These are phyloP conservation scores for Lecanoromycetidae sp. DNA, from an alignment of 2,329 filamentous ascomycete genomes.

Conservation along the genomic window DNA sequence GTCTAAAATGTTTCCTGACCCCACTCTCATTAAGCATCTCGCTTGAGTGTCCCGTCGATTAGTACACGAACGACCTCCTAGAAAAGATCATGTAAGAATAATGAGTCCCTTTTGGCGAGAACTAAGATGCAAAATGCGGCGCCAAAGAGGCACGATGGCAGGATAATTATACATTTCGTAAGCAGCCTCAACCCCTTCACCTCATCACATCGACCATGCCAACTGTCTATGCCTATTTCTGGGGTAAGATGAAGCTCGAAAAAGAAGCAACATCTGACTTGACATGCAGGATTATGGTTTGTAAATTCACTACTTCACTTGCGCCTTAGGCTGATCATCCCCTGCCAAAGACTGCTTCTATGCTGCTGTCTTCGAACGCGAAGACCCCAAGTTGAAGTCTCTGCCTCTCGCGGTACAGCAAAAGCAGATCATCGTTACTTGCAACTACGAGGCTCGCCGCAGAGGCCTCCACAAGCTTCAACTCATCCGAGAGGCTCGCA, in stretches of 20 bases:
- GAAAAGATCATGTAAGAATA: background rate
- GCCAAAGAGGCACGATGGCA: constrained; percentile 24
- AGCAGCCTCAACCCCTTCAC: constrained; percentile 22
- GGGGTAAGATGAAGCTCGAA: background rate
- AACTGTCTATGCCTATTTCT: too few relatives aligned
- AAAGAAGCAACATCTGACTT: constrained; percentile 13
- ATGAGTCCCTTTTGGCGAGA: background rate
- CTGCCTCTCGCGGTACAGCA: constrained; percentile 76
- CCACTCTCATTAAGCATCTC: too few relatives aligned
- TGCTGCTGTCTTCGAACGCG: constrained; percentile 76
- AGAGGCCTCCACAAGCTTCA: constrained; percentile 62
- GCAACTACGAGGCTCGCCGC: constrained; percentile 80
- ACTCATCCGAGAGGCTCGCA: constrained; percentile 68
- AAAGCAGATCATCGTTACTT: constrained; percentile 85
- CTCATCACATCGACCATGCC: too few relatives aligned
- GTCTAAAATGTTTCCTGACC: too few relatives aligned
- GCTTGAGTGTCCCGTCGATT: too few relatives aligned
- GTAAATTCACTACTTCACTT: background rate
- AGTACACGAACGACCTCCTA: too few relatives aligned
- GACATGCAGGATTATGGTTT: constrained; percentile 48
- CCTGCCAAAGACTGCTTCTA: constrained; percentile 62
- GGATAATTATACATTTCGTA: constrained; percentile 74
- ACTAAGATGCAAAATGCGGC: constrained; percentile 1
- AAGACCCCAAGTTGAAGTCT: constrained; percentile 58
- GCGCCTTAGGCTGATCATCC: background rate